Evolutionary conservation across 441 rosid species (phyloP), one percentile per base, ranked within the genome.

Genomic region (Corymbia calophylla): DNA sequence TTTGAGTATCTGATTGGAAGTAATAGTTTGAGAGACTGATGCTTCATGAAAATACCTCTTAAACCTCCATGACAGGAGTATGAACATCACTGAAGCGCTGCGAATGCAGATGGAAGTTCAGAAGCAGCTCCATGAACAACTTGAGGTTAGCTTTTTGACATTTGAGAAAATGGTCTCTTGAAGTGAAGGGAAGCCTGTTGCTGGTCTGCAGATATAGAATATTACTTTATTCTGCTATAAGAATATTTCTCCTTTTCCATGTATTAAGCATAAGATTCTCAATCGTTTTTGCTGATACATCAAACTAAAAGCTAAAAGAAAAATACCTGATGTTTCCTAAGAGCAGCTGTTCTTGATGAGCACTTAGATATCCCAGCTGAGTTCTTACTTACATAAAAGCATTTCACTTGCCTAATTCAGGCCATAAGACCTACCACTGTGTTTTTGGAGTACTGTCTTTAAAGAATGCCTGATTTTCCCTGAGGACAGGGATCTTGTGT

Each of bases 51-150:
- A 77, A 44, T 77, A 3, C 6, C 84, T 70, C 84, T 77, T 44
- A 23, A 23, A 23, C 53, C 84, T 86, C 11, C 56, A 64, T 60
- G 23, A 88, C 95, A 97, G 99, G 93, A 94, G 95, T 92, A 93
- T 94, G 86, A 96, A 95, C 88, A 95, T 97, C 88, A 96, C 97
- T 53, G 99, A 97, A 95, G 98, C 99, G 89, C 89, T 97, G 93
- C 93, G 96, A 87, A 80, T 97, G 94, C 99, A 97, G 93, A 94
- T 97, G 95, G 97, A 97, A 91, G 98, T 97, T 89, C 99, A 97
- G 92, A 97, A 97, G 94, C 95, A 86, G 87, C 99, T 97, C 87
- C 99, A 97, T 47, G 99, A 97, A 93, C 99, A 97, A 92, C 99
- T 97, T 88, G 99, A 97, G 99, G 99, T 96, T 54, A 87, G 89